Evolutionary conservation across 148 eudicot species (phyloP).

Genomic region (Polygonum aviculare): DNA sequence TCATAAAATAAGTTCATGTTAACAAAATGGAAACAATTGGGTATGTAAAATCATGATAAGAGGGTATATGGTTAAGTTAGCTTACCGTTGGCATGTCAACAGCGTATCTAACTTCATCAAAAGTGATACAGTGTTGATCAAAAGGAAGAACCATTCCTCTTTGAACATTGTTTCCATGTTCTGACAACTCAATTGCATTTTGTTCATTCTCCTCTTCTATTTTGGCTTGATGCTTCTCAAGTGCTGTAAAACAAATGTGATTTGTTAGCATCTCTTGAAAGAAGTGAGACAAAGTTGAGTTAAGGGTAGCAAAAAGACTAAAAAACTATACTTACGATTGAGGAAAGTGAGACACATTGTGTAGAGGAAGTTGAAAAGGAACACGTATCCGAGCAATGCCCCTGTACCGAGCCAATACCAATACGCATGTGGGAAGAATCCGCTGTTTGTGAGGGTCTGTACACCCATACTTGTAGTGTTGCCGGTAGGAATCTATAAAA

Average conservation of each 20-base stretch:
- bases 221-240: conserved; percentile 34
- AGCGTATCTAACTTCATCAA: conserved; percentile 56
- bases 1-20: not conserved
- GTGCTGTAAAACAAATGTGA: conserved; percentile 29
- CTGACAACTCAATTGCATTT: conserved; percentile 19
- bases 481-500: conserved; percentile 22
- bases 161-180: conserved; percentile 11
- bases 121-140: conserved; percentile 63
- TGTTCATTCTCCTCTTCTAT: conserved; percentile 24
- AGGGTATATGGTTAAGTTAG: not conserved
- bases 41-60: not conserved
- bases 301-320: not conserved
- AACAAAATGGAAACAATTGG: not conserved
- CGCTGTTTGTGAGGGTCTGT: conserved; percentile 18
- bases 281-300: not conserved
- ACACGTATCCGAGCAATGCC: conserved; percentile 39
- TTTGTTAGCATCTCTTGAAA: not conserved
- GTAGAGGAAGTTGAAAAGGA: conserved; percentile 36
- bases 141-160: conserved; percentile 84
- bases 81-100: conserved; percentile 82
- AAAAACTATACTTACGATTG: conserved; percentile 27
- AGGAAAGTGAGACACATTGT: conserved; percentile 38
- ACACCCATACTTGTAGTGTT: conserved; percentile 30
- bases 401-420: conserved; percentile 67
- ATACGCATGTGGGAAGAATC: conserved; percentile 32